These are phyloP conservation scores for Aspergillus ibericus DNA, from an alignment of 2,329 filamentous ascomycete species.

Conservation along the genomic window DNA sequence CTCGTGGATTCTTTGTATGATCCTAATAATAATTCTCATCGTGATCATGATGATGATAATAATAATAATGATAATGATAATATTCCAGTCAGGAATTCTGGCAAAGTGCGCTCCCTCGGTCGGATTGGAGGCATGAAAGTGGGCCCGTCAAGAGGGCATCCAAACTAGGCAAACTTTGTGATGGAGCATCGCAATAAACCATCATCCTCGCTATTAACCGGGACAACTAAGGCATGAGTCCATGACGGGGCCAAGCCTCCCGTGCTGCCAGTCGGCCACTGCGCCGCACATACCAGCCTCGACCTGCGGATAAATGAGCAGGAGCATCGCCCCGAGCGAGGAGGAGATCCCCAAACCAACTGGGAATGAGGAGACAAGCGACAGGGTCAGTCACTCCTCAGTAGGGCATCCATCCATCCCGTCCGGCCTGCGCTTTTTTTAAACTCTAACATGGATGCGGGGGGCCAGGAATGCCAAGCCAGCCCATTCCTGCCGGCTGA, in stretches of 20 bases:
- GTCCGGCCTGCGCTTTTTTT: not conserved
- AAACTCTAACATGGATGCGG: slow-evolving; percentile 7
- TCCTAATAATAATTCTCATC: not conserved
- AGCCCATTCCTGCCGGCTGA: not conserved
- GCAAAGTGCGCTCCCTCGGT: not conserved
- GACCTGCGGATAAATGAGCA: not conserved
- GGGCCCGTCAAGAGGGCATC: slow-evolving; percentile 12
- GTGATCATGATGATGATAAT: not conserved
- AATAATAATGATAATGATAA: not conserved
- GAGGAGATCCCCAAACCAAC: not conserved
- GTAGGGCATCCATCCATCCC: slow-evolving; percentile 3
- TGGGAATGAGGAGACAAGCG: not conserved
- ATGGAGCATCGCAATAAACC: slow-evolving; percentile 7
- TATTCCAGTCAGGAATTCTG: too few species aligned
- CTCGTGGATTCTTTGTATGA: not conserved
- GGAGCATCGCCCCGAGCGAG: not conserved
- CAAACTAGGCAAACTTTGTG: slow-evolving; percentile 20
- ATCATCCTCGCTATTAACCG: not conserved
- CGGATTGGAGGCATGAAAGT: slow-evolving; percentile 7
- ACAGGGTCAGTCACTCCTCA: not conserved
- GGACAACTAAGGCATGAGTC: not conserved
- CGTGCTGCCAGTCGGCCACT: too few species aligned
- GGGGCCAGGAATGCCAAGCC: slow-evolving; percentile 6
- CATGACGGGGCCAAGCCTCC: not conserved
- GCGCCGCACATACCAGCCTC: not conserved